phyloP scores from a whole-genome alignment of 73 alveolate genomes.

The Uronychia setigera region DNA sequence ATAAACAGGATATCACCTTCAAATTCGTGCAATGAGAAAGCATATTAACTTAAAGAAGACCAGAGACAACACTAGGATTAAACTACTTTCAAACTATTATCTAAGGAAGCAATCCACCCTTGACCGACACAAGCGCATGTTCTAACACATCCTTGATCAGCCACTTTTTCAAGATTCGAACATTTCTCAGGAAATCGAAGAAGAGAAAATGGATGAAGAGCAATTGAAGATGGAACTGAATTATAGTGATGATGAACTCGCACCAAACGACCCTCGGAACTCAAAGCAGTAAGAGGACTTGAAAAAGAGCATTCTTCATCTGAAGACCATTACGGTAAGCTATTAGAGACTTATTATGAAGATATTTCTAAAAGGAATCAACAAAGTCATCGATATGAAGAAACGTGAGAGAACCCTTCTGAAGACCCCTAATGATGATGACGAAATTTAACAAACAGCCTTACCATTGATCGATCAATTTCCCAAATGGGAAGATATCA shows the following conservation, averaged over 20 bases:
- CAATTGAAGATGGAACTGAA: background rate
- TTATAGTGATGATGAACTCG: background rate
- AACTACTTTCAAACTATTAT: background rate
- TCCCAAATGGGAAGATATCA: background rate
- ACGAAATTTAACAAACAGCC: too few relatives aligned
- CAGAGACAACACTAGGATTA: background rate
- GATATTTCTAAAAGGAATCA: background rate
- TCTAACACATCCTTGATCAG: background rate
- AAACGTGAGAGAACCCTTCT: too few relatives aligned
- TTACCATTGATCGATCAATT: background rate
- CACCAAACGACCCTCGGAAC: background rate
- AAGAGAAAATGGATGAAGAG: background rate
- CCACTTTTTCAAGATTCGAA: background rate
- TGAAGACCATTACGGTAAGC: background rate
- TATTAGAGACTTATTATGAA: background rate
- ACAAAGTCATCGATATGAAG: background rate
- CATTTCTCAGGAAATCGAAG: background rate
- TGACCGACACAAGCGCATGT: background rate
- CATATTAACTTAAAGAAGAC: background rate
- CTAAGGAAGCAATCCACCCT: background rate
- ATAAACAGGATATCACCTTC: too few relatives aligned
- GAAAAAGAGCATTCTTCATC: background rate
- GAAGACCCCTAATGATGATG: too few relatives aligned
- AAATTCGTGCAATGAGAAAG: too few relatives aligned
- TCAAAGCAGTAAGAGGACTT: background rate